Conservation (phyloP, 331 rosid genomes). For the Acacia pycnantha region DNA sequence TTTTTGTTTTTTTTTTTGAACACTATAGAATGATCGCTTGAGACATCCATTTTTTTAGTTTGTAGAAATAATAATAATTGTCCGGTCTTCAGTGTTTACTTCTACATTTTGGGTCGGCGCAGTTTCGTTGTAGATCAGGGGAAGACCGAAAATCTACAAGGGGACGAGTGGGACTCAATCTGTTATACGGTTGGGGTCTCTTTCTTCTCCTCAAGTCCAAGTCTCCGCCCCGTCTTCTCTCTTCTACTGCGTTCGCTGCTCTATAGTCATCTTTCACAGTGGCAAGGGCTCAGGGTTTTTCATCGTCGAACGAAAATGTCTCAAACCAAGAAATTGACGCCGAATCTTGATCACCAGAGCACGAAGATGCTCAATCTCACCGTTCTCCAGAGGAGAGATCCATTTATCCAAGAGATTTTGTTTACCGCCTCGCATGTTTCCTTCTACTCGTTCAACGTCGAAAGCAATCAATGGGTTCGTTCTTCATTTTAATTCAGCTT, state of each 20-base stretch:
- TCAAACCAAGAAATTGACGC: constrained; percentile 81
- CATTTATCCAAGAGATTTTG: constrained; percentile 84
- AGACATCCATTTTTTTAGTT: neutral
- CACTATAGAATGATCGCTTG: neutral
- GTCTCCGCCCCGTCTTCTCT: neutral
- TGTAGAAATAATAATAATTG: neutral
- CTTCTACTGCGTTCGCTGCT: neutral
- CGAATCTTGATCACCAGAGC: constrained; percentile 86
- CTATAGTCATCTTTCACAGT: neutral
- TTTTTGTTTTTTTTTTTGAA: no score
- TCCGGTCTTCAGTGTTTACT: neutral
- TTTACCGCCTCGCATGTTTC: constrained; percentile 95
- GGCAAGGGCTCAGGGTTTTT: neutral
- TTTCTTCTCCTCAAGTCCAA: neutral
- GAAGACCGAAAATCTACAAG: neutral
- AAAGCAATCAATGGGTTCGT: constrained; percentile 85
- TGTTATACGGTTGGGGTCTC: neutral
- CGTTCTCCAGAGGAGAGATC: constrained; percentile 84
- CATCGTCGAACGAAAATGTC: constrained; percentile 47
- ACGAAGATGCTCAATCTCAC: constrained; percentile 90
- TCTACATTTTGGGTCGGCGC: neutral
- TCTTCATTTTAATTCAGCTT: constrained; percentile 13
- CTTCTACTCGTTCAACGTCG: constrained; percentile 85
- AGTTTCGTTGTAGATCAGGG: neutral
- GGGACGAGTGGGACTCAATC: neutral